Conservation (phyloP, 2,329 filamentous ascomycete species). For the Myriosclerotinia curreyana region DNA sequence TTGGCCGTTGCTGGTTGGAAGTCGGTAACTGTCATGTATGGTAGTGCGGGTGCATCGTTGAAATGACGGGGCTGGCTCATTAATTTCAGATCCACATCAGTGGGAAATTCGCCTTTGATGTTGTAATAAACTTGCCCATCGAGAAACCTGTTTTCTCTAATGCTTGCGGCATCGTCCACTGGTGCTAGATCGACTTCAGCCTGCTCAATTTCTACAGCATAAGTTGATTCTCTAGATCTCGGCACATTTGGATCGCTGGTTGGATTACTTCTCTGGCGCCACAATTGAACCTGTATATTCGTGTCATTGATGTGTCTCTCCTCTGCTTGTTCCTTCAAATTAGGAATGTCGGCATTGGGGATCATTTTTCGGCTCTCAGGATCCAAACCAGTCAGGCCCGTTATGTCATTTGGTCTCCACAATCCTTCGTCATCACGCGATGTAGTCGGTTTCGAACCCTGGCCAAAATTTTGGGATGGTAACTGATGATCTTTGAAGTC, state of each 20-base stretch:
- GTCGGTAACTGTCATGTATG: slow-evolving; percentile 38
- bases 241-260: slow-evolving; percentile 30
- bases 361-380: slow-evolving; percentile 35
- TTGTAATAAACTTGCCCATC: slow-evolving; percentile 39
- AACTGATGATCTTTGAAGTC: slow-evolving; percentile 24
- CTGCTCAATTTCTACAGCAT: slow-evolving; percentile 24
- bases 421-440: slow-evolving; percentile 33
- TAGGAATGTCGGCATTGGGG: slow-evolving; percentile 31
- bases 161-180: slow-evolving; percentile 35
- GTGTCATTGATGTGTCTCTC: slow-evolving; percentile 35
- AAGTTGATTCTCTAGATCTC: slow-evolving; percentile 30
- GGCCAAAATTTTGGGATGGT: slow-evolving; percentile 20
- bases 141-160: slow-evolving; percentile 36
- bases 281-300: slow-evolving; percentile 39
- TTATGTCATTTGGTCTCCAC: slow-evolving; percentile 32
- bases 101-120: slow-evolving; percentile 28
- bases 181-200: slow-evolving; percentile 31
- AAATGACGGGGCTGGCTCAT: slow-evolving; percentile 37
- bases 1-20: slow-evolving; percentile 49
- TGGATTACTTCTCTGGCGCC: slow-evolving; percentile 35
- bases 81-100: slow-evolving; percentile 32
- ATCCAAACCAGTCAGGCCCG: slow-evolving; percentile 35
- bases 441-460: slow-evolving; percentile 20
- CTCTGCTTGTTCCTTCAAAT: slow-evolving; percentile 38
- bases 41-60: slow-evolving; percentile 42